Base-by-base conservation (phyloP, 176 grass and related monocot genomes). In the Zoysia pacifica region DNA sequence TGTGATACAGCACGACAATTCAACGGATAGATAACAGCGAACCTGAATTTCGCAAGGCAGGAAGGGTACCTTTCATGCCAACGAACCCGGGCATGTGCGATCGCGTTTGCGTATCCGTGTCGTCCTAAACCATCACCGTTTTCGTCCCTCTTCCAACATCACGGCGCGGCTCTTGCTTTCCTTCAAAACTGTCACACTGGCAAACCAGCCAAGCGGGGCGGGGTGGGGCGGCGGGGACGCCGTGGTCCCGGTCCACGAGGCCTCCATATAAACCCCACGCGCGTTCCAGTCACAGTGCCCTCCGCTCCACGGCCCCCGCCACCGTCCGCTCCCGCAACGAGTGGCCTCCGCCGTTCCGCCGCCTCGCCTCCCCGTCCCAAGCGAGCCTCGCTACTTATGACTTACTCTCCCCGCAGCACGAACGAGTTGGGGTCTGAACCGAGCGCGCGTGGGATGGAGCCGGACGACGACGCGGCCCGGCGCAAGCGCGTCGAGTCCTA, bases 191-290 rank as follows among this genome's bases (percentile, higher is more conserved):
- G 28, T 28, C 28, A 74, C 71, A 77, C 47, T 74, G 75, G 15
- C 66, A 54, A 51, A 45, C 4, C 28, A 28, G 28, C 28, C 28
- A 28, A 8, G 5, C 54, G 5, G 13, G 11, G 11, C 11, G 12
- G 51, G 4, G 49, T 12, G 48, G 48, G 7, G 48, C 48, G 48
- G 48, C 13, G 55, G 66, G 66, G n/a, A 11, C 58, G 2, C 44
- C 70, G 12, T 88, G 86, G 76, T 76, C 82, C 77, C 72, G 82
- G 82, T 85, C 78, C 82, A 89, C 82, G 43, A 85, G 66, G 56
- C 55, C 70, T 70, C 76, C 82, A 60, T 89, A 81, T 85, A 89
- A 85, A 28, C 72, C 72, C 35, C 43, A 58, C 53, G 13, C 45
- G 6, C 79, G 39, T 60, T 49, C 64, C 59, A 62, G 20, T 62